Conservation (phyloP, 192 early-diverging fungal genomes). For the Backusella westeae region DNA sequence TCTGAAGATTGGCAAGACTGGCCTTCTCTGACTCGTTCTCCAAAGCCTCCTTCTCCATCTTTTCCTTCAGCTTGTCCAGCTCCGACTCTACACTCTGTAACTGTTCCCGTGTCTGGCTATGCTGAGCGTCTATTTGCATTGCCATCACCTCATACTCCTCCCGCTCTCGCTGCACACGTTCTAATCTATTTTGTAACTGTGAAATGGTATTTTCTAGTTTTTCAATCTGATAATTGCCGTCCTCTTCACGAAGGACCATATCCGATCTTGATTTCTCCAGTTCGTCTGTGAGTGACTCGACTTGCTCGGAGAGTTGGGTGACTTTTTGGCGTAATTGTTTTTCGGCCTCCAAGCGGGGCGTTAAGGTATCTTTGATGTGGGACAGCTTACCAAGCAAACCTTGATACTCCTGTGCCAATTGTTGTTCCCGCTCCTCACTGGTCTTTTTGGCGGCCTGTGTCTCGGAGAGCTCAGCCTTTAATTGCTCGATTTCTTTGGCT, state of each 20-base stretch:
- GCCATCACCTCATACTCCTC: slow-evolving; percentile 58
- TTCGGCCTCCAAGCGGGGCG: slow-evolving; percentile 82
- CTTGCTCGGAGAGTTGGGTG: slow-evolving; percentile 51
- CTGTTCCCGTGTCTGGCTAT: slow-evolving; percentile 50
- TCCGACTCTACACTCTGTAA: slow-evolving; percentile 34
- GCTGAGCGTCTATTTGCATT: slow-evolving; percentile 56
- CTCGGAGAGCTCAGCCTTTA: slow-evolving; percentile 26
- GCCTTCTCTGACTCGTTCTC: slow-evolving; percentile 57
- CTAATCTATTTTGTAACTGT: slow-evolving; percentile 54
- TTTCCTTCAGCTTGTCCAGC: slow-evolving; percentile 45
- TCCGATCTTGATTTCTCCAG: slow-evolving; percentile 57
- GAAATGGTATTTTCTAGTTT: slow-evolving; percentile 50
- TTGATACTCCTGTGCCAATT: slow-evolving; percentile 55
- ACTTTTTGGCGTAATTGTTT: slow-evolving; percentile 62
- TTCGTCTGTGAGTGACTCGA: slow-evolving; percentile 43
- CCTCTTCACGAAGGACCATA: slow-evolving; percentile 61
- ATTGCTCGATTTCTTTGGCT: not conserved
- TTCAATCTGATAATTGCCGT: slow-evolving; percentile 54
- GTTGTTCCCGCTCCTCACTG: slow-evolving; percentile 36
- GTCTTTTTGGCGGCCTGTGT: slow-evolving; percentile 29
- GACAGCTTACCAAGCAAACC: slow-evolving; percentile 72
- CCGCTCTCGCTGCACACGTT: slow-evolving; percentile 57
- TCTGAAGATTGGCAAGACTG: slow-evolving; percentile 77
- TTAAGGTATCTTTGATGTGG: slow-evolving; percentile 77
- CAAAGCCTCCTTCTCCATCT: slow-evolving; percentile 43